Conservation (phyloP, 2,329 filamentous ascomycete genomes). For the Paecilomyces fulvus region DNA sequence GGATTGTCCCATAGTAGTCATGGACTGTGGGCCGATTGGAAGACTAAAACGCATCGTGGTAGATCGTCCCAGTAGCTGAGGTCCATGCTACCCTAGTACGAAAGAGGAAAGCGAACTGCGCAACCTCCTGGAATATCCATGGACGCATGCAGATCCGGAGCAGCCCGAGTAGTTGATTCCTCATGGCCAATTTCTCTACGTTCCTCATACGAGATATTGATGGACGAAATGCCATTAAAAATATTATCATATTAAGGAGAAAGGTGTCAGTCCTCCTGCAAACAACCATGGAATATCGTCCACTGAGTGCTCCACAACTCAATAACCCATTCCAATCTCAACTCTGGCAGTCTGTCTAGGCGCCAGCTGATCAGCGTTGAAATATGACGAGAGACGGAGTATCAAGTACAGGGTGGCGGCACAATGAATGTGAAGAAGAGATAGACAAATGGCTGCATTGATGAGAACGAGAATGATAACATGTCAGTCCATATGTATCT, state of each 20-base stretch:
- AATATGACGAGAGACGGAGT: not conserved
- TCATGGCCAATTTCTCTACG: not conserved
- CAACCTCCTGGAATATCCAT: not conserved
- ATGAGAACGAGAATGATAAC: not conserved
- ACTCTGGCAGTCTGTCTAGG: not conserved
- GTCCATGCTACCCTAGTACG: not conserved
- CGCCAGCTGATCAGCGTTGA: not conserved
- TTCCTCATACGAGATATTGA: too few relatives aligned
- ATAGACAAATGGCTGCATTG: not conserved
- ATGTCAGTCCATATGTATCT: not conserved
- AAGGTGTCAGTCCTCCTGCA: not conserved
- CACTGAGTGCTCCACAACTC: not conserved
- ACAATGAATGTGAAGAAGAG: not conserved
- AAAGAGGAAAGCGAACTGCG: not conserved
- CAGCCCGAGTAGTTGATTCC: not conserved
- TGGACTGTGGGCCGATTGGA: too few relatives aligned
- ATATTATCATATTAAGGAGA: not conserved
- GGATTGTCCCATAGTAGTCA: too few relatives aligned
- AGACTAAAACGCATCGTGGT: too few relatives aligned
- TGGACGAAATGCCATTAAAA: not conserved
- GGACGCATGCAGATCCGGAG: not conserved
- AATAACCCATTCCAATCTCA: not conserved
- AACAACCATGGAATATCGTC: not conserved
- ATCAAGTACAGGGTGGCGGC: not conserved
- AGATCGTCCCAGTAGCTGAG: too few relatives aligned